Evolutionary conservation across 169 alveolate species (phyloP), one percentile per base, ranked within the genome.

Genomic region (Plasmodium chabaudi): DNA sequence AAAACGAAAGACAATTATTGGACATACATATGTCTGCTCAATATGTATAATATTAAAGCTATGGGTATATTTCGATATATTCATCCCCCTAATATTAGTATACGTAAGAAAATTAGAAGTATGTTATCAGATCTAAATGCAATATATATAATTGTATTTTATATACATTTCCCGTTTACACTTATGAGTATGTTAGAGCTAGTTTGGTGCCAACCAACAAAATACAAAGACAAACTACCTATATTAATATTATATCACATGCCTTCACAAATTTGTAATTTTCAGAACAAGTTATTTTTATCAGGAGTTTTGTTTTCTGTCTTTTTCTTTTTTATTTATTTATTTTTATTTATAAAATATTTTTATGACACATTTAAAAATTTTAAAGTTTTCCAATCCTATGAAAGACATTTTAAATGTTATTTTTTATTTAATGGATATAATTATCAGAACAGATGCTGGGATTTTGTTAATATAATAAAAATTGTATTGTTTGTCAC

Each of bases 151-250:
- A 71, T 86, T 42, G 46, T 88, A 23, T 70, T 90, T 70, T 94
- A 91, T 74, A 47, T 92, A 34, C 72, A 87, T 68, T 88, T 94
- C 57, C 94, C 93, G 46, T 94, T 94, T 60, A 92, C 87, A 21
- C 74, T 93, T 59, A 92, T 84, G 34, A 94, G 74, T 77, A 65
- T 92, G 13, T 51, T 94, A 57, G 95, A 94, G 71, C 82, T 91
- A 21, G 47, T 94, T 39, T 94, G 95, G 96, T 94, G 96, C 59
- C 94, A 92, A 23, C 67, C 82, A n/a, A 87, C 92, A 39, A 73
- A 92, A 49, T 94, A 94, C 87, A 94, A 89, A 79, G 27, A 49
- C 27, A 87, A 92, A 34, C 23, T 19, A 6, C 84, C 92, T 17
- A 72, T 92, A 23, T 47, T 71, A 9, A 92, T 94, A 19, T 69